phyloP scores from a whole-genome alignment of 1,284 basidiomycete genomes.

The Boletus sp. region DNA sequence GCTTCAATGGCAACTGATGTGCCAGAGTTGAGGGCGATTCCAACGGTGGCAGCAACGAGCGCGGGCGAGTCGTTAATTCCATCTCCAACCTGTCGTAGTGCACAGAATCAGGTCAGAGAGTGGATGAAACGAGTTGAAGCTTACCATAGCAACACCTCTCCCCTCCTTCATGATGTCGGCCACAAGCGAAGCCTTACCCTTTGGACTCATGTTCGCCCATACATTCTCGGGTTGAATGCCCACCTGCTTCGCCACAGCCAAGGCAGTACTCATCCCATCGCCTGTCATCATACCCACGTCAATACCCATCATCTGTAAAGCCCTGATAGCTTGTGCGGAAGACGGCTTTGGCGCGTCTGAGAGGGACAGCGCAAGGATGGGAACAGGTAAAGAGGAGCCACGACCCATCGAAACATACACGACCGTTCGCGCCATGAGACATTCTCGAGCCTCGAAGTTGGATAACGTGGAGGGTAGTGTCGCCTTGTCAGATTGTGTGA shows the following conservation, averaged over 20 bases:
- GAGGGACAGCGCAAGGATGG: slow-evolving; percentile 73
- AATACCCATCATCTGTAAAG: slow-evolving; percentile 84
- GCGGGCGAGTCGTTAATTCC: slow-evolving; percentile 99
- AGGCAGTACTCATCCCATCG: slow-evolving; percentile 78
- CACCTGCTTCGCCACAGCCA: slow-evolving; percentile 83
- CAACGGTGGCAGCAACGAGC: slow-evolving; percentile 91
- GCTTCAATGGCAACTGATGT: slow-evolving; percentile 98
- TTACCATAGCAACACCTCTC: slow-evolving; percentile 84
- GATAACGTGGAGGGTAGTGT: slow-evolving; percentile 59
- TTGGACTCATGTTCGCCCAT: slow-evolving; percentile 88
- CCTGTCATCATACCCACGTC: slow-evolving; percentile 92
- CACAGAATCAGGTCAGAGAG: slow-evolving; percentile 1
- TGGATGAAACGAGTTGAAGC: slow-evolving; percentile 21
- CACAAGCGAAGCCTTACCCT: slow-evolving; percentile 86
- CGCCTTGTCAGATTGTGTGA: slow-evolving; percentile 50
- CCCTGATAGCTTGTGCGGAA: slow-evolving; percentile 75
- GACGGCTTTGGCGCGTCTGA: slow-evolving; percentile 84
- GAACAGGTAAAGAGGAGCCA: slow-evolving; percentile 41
- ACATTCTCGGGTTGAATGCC: slow-evolving; percentile 81
- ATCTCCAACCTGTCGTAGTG: slow-evolving; percentile 78
- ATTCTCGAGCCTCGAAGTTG: slow-evolving; percentile 67
- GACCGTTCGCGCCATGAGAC: slow-evolving; percentile 73
- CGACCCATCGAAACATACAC: slow-evolving; percentile 73
- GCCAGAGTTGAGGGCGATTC: slow-evolving; percentile 94
- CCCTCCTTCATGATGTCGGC: slow-evolving; percentile 73